Percentiles rank a stretch among this genome's conserved stretches.
Conservation (phyloP, 805 yeast genomes). For the Pichia californica region DNA sequence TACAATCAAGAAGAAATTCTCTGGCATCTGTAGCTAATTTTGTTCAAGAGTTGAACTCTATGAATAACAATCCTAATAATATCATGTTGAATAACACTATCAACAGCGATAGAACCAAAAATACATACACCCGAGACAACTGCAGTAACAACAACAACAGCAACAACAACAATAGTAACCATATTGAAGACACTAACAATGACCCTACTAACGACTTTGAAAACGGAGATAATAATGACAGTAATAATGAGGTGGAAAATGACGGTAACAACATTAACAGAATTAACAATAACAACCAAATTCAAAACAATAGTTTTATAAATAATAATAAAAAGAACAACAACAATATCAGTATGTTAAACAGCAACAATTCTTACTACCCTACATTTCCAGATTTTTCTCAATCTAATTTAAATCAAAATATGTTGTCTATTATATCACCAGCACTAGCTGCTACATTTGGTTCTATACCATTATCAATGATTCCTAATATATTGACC, state of each 20-base stretch:
- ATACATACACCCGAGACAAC: too few relatives aligned
- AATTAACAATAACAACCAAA: too few relatives aligned
- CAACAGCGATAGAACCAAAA: not conserved
- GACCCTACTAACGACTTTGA: too few relatives aligned
- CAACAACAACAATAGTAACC: too few relatives aligned
- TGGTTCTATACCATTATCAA: constrained; percentile 1
- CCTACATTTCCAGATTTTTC: not conserved
- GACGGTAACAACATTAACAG: too few relatives aligned
- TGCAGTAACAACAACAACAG: too few relatives aligned
- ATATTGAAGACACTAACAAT: too few relatives aligned
- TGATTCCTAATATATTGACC: constrained; percentile 1
- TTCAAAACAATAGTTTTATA: too few relatives aligned
- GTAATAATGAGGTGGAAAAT: too few relatives aligned
- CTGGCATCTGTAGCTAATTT: constrained; percentile 2
- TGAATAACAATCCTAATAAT: not conserved
- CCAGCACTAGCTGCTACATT: constrained; percentile 4
- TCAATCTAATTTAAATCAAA: not conserved
- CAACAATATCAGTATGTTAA: not conserved
- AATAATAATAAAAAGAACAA: not conserved
- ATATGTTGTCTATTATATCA: not conserved
- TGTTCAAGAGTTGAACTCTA: not conserved
- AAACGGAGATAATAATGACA: too few relatives aligned
- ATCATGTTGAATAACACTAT: not conserved
- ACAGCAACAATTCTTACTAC: not conserved
- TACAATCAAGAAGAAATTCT: constrained; percentile 8